Conservation (phyloP, 2,329 filamentous ascomycete genomes). For the Aspergillus phoenicis region DNA sequence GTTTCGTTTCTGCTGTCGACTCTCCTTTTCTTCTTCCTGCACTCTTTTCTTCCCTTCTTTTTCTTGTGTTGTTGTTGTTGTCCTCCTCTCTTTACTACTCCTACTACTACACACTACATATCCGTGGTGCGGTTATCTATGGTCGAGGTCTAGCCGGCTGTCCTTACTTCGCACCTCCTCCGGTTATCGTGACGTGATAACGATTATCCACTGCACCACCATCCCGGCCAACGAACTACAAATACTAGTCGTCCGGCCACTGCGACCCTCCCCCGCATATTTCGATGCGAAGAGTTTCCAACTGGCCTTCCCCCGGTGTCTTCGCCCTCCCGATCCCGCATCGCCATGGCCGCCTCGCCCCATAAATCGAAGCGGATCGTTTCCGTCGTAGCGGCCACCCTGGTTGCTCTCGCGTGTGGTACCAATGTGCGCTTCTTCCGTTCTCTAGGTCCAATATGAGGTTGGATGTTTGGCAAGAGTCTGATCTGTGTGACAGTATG, state of each 20-base stretch:
- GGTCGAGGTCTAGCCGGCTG: background rate
- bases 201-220: constrained; percentile 8
- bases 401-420: constrained; percentile 84
- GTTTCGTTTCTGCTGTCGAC: background rate
- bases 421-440: constrained; percentile 68
- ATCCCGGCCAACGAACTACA: constrained; percentile 2
- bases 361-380: constrained; percentile 64
- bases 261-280: constrained; percentile 4
- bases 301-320: background rate
- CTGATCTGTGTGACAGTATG: constrained; percentile 67
- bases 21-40: constrained; percentile 13
- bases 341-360: constrained; percentile 31
- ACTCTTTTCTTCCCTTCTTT: background rate
- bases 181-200: constrained; percentile 13
- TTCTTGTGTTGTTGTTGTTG: constrained; percentile 1
- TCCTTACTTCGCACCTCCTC: background rate
- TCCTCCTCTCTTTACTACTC: background rate
- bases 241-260: constrained; percentile 3
- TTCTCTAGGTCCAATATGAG: constrained; percentile 9
- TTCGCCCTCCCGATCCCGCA: constrained; percentile 3
- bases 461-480: background rate
- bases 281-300: constrained; percentile 6
- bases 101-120: background rate
- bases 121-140: background rate
- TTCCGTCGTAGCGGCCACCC: constrained; percentile 81